These are phyloP conservation scores for Aspergillus indologenus DNA, from an alignment of 495 filamentous ascomycete genomes.

Conservation along the genomic window DNA sequence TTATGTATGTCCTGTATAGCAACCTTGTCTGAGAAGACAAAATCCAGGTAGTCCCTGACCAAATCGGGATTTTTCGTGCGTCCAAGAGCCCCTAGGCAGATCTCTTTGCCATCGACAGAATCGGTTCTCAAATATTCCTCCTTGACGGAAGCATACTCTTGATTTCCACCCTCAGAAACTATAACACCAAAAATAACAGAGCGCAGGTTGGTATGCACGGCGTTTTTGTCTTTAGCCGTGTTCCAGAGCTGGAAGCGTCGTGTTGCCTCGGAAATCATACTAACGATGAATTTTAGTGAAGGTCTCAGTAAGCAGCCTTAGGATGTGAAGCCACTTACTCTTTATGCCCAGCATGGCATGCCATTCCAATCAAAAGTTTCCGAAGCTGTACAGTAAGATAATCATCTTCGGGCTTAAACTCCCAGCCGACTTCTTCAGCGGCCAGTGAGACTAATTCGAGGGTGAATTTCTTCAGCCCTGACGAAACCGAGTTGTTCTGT, in stretches of 20 bases:
- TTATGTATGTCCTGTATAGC: conserved; percentile 82
- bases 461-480: conserved; percentile 70
- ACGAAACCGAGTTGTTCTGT: conserved; percentile 51
- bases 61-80: conserved; percentile 66
- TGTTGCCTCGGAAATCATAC: conserved; percentile 65
- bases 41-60: conserved; percentile 66
- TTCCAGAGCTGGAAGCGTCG: conserved; percentile 72
- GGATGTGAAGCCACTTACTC: conserved; percentile 45
- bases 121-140: conserved; percentile 77
- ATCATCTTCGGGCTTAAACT: conserved; percentile 69
- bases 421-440: conserved; percentile 81
- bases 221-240: conserved; percentile 58
- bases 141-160: conserved; percentile 71
- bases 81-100: conserved; percentile 72
- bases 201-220: conserved; percentile 78
- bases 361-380: conserved; percentile 70
- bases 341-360: conserved; percentile 69
- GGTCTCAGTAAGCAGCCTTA: neutral
- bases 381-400: conserved; percentile 79
- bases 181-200: conserved; percentile 73
- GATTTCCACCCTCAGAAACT: conserved; percentile 62
- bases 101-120: conserved; percentile 86
- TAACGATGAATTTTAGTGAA: conserved; percentile 34
- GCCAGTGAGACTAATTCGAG: conserved; percentile 67
- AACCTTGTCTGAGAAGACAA: conserved; percentile 75